Conservation (phyloP, 768 basidiomycete species). For the Cyclocybe aegerita region DNA sequence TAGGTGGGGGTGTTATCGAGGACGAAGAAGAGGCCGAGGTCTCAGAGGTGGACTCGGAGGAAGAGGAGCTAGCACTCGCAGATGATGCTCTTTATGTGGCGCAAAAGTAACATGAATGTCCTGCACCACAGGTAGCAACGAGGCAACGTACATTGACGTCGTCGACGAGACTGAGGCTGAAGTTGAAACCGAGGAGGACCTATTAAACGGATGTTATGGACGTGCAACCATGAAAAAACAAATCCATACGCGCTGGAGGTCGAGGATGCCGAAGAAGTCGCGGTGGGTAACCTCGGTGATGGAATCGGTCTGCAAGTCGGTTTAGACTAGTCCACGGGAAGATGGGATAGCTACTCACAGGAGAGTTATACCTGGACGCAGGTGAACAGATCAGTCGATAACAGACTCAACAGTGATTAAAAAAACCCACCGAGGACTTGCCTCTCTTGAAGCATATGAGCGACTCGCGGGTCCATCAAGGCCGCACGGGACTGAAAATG, state of each 20-base stretch:
- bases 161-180: background rate
- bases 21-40: background rate
- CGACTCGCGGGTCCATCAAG: slow-evolving; percentile 23
- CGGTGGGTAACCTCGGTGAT: background rate
- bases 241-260: background rate
- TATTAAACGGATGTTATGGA: no score
- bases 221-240: background rate
- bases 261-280: background rate
- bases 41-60: slow-evolving; percentile 1
- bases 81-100: slow-evolving; percentile 1
- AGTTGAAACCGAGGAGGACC: no score
- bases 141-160: background rate
- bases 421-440: slow-evolving; percentile 14
- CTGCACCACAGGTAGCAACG: background rate
- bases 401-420: background rate
- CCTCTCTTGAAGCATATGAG: slow-evolving; percentile 12
- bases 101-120: background rate
- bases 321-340: background rate
- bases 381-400: background rate
- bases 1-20: background rate
- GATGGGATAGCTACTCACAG: background rate
- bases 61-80: slow-evolving; percentile 1
- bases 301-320: background rate
- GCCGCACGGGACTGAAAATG: slow-evolving; percentile 10
- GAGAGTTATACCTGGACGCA: background rate